Percentiles rank a stretch among this genome's conserved stretches.
Evolutionary conservation across 768 basidiomycete species (phyloP).

Genomic region (Suillus clintonianus): DNA sequence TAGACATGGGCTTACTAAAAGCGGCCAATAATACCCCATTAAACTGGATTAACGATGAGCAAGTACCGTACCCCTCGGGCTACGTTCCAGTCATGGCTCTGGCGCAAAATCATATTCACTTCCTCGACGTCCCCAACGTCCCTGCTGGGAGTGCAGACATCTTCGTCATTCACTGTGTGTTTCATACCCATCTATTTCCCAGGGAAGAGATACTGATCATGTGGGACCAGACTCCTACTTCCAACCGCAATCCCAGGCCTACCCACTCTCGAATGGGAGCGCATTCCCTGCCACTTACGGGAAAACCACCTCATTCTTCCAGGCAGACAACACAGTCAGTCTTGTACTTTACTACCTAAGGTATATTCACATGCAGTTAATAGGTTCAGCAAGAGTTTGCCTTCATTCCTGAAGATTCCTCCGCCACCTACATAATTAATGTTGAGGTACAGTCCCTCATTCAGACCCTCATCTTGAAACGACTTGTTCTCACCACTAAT

Average conservation of each 20-base stretch:
- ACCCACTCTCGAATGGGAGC: conserved; percentile 45
- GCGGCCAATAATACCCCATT: conserved; percentile 58
- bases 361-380: background rate
- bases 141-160: conserved; percentile 73
- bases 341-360: background rate
- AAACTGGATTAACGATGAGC: conserved; percentile 64
- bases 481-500: background rate
- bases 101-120: conserved; percentile 86
- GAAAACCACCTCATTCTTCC: conserved; percentile 71
- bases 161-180: conserved; percentile 87
- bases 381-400: conserved; percentile 76
- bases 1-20: conserved; percentile 70
- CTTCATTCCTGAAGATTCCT: conserved; percentile 75
- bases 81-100: conserved; percentile 79
- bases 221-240: conserved; percentile 63
- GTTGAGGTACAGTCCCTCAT: conserved; percentile 49
- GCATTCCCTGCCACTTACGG: conserved; percentile 71
- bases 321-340: conserved; percentile 46
- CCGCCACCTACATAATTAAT: conserved; percentile 71
- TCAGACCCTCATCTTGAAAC: no score
- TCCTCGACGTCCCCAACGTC: conserved; percentile 69
- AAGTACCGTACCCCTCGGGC: conserved; percentile 53
- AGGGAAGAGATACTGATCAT: background rate
- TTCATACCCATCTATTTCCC: no score
- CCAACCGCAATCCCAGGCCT: conserved; percentile 70